These are phyloP conservation scores for Ascochyta viciae-villosae DNA, from an alignment of 2,329 filamentous ascomycete genomes.

Conservation along the genomic window DNA sequence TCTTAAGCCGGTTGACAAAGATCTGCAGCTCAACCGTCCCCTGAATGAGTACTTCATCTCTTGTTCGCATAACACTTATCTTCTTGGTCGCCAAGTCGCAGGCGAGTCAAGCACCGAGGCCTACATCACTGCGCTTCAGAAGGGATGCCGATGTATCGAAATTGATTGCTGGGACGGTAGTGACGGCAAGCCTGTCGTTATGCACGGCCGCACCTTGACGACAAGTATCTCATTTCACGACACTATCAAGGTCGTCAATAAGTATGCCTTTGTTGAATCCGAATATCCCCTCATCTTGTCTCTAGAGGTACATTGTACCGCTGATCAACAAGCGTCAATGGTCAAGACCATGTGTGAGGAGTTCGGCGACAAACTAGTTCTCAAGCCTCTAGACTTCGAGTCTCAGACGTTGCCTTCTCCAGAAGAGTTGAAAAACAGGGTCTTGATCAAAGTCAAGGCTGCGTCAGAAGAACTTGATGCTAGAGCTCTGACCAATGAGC, in stretches of 20 bases:
- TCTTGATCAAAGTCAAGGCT: conserved; percentile 94
- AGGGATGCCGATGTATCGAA: conserved; percentile 93
- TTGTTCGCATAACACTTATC: conserved; percentile 97
- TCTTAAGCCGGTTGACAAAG: conserved; percentile 65
- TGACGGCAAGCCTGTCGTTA: conserved; percentile 86
- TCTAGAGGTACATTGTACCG: conserved; percentile 91
- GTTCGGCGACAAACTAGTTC: conserved; percentile 81
- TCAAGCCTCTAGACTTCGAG: conserved; percentile 74
- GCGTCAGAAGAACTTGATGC: conserved; percentile 57
- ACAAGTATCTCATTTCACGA: conserved; percentile 88
- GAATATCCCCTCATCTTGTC: conserved; percentile 91
- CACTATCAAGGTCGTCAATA: conserved; percentile 90
- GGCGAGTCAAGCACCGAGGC: conserved; percentile 93
- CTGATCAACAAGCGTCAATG: conserved; percentile 85
- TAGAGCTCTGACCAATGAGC: conserved; percentile 46
- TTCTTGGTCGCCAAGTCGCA: conserved; percentile 87
- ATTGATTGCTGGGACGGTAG: conserved; percentile 98
- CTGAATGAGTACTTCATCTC: conserved; percentile 98
- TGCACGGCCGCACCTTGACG: conserved; percentile 88
- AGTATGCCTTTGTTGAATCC: conserved; percentile 90
- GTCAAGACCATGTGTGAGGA: conserved; percentile 85
- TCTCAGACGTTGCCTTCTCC: conserved; percentile 79
- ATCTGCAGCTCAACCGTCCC: conserved; percentile 76
- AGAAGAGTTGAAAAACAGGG: conserved; percentile 80
- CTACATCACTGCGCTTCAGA: conserved; percentile 86